Evolutionary conservation across 78 protist genomes (phyloP), one percentile per base, ranked within the genome.

Genomic region (Speleostelium caveatum): DNA sequence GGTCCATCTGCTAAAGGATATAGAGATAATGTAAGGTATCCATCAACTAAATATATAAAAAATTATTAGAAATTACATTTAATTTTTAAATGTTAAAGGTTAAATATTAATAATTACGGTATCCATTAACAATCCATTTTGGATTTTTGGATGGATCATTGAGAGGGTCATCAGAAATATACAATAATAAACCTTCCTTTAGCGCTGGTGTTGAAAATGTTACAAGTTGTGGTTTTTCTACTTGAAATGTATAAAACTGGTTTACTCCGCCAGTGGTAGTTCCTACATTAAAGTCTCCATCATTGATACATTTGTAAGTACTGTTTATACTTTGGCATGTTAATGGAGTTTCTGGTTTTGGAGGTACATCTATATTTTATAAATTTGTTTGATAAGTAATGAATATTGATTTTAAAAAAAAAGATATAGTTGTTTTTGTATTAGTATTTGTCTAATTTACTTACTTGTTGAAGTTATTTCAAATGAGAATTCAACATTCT

Each of bases 171-270:
- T 71, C 80, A 4, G 73, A 59, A 56, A 83, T 49, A 35, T 60
- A 83, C 22, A 83, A 83, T 42, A 69, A 77, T 8, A 83, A 69
- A 45, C 69, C 91, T 42, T 83, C 65, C 0, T 24, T 24, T 33
- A 83, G 75, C 8, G 73, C 6, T 58, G 91, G 91, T 55, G 59
- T 61, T 30, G 62, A 19, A 69, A 83, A 49, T 21, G 91, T 28
- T 3, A 69, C 8, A 30, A 49, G 14, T 45, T 17, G 30, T 53
- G 79, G 79, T 41, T 30, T 26, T 16, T 36, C 26, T 7, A 83
- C 91, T 26, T 3, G 16, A 59, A 45, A 83, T 8, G 91, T 83
- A n/a, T 60, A 83, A 59, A 32, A 69, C 17, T 19, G 6, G n/a
- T 14, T 45, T 10, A 14, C 53, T 45, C 10, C 53, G 10, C 10